Evolutionary conservation across 345 rosid genomes (phyloP), one percentile per base, ranked within the genome.

Genomic region (Physaria fendleri): DNA sequence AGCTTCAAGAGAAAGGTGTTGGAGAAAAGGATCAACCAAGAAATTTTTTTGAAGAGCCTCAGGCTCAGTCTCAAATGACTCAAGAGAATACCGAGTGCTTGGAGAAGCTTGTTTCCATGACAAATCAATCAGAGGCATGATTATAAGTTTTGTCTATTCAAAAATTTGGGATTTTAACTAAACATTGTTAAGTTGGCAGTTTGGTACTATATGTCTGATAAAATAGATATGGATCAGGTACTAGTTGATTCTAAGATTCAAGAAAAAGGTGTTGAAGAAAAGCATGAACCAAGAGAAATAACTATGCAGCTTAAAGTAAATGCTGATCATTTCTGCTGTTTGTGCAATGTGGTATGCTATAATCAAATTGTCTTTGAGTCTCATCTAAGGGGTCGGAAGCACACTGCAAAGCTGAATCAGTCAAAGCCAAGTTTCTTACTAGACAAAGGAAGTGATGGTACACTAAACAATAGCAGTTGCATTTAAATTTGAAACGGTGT

Each of bases 191-290:
- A 75, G 35, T 32, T 7, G 9, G 13, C 11, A 66, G 74, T 82
- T 42, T 85, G 73, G 59, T 79, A 77, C 8, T 59, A 67, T 85
- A 65, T 75, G 67, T 27, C 78, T 30, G 82, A 82, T 54, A 56
- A 77, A 35, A 69, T 69, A 64, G 47, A 72, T 52, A 65, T 42
- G 63, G 80, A 77, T 71, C 81, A 81, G 71, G 68, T 32, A 32
- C 35, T 32, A 32, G 2, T 32, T 32, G 35, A 32, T 32, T 32
- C n/a, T 27, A 27, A n/a, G n/a, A n/a, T n/a, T n/a, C n/a, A n/a
- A n/a, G n/a, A n/a, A n/a, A n/a, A n/a, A n/a, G n/a, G n/a, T n/a
- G n/a, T n/a, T n/a, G n/a, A n/a, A n/a, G n/a, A n/a, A n/a, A n/a
- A n/a, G n/a, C n/a, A n/a, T n/a, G n/a, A n/a, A n/a, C n/a, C n/a